Evolutionary conservation across 2,329 filamentous ascomycete species (phyloP).

Genomic region (Aspergillus sp.): DNA sequence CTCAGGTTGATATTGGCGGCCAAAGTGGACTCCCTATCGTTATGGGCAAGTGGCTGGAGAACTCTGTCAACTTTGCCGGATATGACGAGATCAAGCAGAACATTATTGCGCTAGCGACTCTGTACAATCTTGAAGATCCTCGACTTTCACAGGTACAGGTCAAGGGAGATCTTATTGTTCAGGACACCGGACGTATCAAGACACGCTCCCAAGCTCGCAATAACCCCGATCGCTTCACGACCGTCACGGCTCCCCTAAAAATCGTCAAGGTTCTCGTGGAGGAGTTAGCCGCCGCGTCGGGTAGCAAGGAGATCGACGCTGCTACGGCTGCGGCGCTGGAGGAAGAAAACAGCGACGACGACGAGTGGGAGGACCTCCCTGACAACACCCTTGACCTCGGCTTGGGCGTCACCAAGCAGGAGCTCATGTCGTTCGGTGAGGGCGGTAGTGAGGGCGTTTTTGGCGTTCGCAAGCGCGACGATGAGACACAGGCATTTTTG

Average conservation of each 20-base stretch:
- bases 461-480: slow-evolving; percentile 70
- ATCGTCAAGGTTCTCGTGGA: slow-evolving; percentile 95
- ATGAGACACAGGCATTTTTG: slow-evolving; percentile 87
- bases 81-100: slow-evolving; percentile 98
- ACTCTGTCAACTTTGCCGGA: slow-evolving; percentile 95
- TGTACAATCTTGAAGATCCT: slow-evolving; percentile 84
- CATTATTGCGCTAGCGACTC: slow-evolving; percentile 88
- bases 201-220: slow-evolving; percentile 87
- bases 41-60: slow-evolving; percentile 93
- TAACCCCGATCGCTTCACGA: slow-evolving; percentile 88
- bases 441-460: slow-evolving; percentile 54
- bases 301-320: slow-evolving; percentile 57
- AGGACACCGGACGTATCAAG: slow-evolving; percentile 81
- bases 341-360: slow-evolving; percentile 69
- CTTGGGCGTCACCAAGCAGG: slow-evolving; percentile 67
- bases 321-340: slow-evolving; percentile 64
- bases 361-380: slow-evolving; percentile 87
- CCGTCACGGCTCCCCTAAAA: slow-evolving; percentile 86
- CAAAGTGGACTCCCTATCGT: slow-evolving; percentile 84
- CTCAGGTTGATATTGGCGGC: slow-evolving; percentile 77
- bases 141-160: slow-evolving; percentile 79
- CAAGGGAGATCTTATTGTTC: slow-evolving; percentile 87
- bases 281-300: slow-evolving; percentile 82
- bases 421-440: slow-evolving; percentile 77
- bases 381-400: slow-evolving; percentile 78